Evolutionary conservation across 2,329 filamentous ascomycete genomes (phyloP).

Genomic region (Fusarium scirpi): DNA sequence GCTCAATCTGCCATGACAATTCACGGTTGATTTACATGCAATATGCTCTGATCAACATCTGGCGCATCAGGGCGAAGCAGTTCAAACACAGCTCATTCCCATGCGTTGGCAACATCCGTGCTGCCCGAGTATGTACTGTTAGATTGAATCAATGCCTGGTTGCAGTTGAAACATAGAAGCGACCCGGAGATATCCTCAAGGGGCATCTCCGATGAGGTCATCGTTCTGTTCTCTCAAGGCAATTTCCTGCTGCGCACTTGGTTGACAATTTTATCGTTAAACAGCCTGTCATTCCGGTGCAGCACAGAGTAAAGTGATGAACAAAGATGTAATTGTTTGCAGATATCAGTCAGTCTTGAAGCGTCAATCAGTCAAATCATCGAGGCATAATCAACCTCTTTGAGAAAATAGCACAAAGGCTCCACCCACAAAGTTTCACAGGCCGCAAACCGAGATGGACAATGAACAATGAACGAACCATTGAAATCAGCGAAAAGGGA

Average conservation of each 20-base stretch:
- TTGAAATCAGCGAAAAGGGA: conserved; percentile 12
- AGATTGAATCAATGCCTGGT: conserved; percentile 4
- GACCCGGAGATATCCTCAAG: conserved; percentile 20
- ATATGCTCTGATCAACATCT: conserved; percentile 1
- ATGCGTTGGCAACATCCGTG: conserved; percentile 16
- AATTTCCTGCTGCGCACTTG: conserved; percentile 9
- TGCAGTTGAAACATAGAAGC: conserved; percentile 27
- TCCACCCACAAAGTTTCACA: conserved; percentile 42
- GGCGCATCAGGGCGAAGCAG: not conserved
- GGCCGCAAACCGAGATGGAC: conserved; percentile 30
- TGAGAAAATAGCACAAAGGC: conserved; percentile 10
- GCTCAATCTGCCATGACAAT: conserved; percentile 16
- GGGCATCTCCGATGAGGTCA: conserved; percentile 18
- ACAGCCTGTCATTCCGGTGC: not conserved
- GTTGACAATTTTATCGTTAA: conserved; percentile 5
- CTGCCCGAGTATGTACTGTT: conserved; percentile 1
- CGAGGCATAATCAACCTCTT: conserved; percentile 10
- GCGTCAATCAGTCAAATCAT: conserved; percentile 1
- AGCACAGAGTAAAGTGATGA: not conserved
- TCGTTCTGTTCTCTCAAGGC: not conserved
- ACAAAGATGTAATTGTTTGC: not conserved
- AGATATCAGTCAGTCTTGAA: not conserved
- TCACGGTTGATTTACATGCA: conserved; percentile 13
- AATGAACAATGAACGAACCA: conserved; percentile 21
- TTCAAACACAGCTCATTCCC: conserved; percentile 22